Evolutionary conservation across 108 stramenopile genomes (phyloP).

Genomic region (Nannochloropsis gaditana): DNA sequence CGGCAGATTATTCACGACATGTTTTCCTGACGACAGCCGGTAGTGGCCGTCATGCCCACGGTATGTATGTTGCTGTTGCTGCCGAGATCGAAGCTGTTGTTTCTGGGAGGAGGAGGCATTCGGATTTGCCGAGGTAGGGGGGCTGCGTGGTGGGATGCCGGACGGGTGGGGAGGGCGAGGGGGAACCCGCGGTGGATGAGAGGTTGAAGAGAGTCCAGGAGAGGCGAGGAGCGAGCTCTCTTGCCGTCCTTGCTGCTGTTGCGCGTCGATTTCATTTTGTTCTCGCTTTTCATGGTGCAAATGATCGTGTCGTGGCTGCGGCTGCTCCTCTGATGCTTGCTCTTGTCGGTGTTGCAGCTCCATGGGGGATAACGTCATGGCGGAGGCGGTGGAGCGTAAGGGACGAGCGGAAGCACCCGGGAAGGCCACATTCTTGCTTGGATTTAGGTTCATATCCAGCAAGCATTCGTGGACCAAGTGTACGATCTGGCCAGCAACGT

Average conservation of each 20-base stretch:
- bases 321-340: slow-evolving; percentile 30
- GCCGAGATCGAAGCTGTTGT: not conserved
- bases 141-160: not conserved
- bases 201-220: not conserved
- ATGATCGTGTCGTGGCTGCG: not conserved
- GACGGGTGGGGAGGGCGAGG: not conserved
- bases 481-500: slow-evolving; percentile 63
- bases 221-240: not conserved
- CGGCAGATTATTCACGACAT: too few species aligned
- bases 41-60: too few species aligned
- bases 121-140: not conserved
- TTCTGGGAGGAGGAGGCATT: not conserved
- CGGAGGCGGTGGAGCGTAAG: not conserved
- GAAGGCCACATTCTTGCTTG: slow-evolving; percentile 31
- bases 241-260: too few species aligned
- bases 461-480: slow-evolving; percentile 66
- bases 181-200: not conserved
- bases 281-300: not conserved
- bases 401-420: slow-evolving; percentile 23
- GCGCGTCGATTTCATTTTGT: too few species aligned
- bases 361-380: not conserved
- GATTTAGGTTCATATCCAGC: slow-evolving; percentile 23
- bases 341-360: not conserved
- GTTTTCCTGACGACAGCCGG: too few species aligned
- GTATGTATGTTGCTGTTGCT: not conserved